A percentile compares a stretch with the other conserved stretches of the same genome.
Evolutionary conservation across 441 rosid species (phyloP).

Genomic region (Viola pubescens): DNA sequence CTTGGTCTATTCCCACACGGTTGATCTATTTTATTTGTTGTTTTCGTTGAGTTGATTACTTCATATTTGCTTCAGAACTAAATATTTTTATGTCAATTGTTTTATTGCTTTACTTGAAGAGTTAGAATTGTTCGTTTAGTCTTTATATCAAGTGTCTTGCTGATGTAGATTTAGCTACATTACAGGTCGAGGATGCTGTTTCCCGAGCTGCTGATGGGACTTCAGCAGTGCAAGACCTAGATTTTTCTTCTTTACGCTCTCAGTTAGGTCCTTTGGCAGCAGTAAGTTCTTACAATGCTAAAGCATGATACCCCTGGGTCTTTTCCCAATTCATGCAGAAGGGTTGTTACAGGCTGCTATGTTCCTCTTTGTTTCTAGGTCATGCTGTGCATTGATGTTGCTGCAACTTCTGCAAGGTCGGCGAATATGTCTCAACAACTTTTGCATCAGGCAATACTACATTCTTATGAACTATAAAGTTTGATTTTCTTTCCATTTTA

Average conservation of each 20-base stretch:
- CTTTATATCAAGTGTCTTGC: slow-evolving; percentile 4
- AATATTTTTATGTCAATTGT: neutral
- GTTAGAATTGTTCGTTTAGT: neutral
- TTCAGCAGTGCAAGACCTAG: slow-evolving; percentile 69
- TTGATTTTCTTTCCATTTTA: slow-evolving; percentile 11
- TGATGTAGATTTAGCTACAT: slow-evolving; percentile 16
- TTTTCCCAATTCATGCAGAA: slow-evolving; percentile 5
- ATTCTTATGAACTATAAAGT: slow-evolving; percentile 16
- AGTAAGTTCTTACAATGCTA: slow-evolving; percentile 41
- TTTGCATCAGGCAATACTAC: slow-evolving; percentile 67
- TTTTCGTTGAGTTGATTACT: neutral
- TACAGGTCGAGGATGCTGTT: slow-evolving; percentile 81
- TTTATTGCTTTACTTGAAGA: neutral
- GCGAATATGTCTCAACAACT: slow-evolving; percentile 71
- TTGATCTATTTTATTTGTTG: neutral
- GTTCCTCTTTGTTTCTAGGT: slow-evolving; percentile 43
- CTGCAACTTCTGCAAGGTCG: slow-evolving; percentile 87
- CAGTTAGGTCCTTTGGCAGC: slow-evolving; percentile 88
- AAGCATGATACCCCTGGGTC: slow-evolving; percentile 10
- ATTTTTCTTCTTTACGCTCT: slow-evolving; percentile 63
- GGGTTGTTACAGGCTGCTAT: slow-evolving; percentile 16
- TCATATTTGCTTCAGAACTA: slow-evolving; percentile 2
- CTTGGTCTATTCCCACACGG: too few relatives aligned
- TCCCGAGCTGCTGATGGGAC: slow-evolving; percentile 78
- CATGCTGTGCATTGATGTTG: slow-evolving; percentile 92